Percentiles rank a stretch among this genome's conserved stretches.
These are phyloP conservation scores for Hemileccinum impolitum DNA, from an alignment of 768 basidiomycete genomes.

Conservation along the genomic window DNA sequence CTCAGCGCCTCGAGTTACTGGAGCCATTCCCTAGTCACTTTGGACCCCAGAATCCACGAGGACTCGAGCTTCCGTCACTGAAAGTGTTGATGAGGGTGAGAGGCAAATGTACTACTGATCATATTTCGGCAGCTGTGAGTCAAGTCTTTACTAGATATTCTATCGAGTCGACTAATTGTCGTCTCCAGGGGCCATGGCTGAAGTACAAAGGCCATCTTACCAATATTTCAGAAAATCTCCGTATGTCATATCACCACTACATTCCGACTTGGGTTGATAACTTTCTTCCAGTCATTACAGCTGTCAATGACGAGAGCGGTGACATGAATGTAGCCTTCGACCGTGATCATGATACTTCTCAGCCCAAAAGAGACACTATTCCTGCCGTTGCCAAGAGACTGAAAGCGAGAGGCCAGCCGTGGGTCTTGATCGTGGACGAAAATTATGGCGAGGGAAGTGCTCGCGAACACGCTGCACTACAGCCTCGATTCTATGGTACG, in stretches of 20 bases:
- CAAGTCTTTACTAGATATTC: background rate
- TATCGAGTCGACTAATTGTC: conserved; percentile 3
- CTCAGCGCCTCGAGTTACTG: conserved; percentile 82
- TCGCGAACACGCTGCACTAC: conserved; percentile 94
- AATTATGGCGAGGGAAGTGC: conserved; percentile 99
- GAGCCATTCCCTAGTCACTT: conserved; percentile 85
- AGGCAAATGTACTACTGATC: conserved; percentile 99
- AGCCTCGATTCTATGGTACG: conserved; percentile 89
- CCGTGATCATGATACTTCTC: conserved; percentile 45
- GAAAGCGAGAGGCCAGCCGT: conserved; percentile 79
- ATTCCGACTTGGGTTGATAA: conserved; percentile 1
- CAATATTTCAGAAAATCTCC: conserved; percentile 93
- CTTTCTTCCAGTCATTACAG: conserved; percentile 73
- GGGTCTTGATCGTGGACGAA: conserved; percentile 93
- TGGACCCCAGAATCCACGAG: conserved; percentile 42
- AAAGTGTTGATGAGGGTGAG: conserved; percentile 87
- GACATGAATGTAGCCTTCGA: conserved; percentile 92
- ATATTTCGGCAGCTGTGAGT: conserved; percentile 91
- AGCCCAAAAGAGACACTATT: conserved; percentile 69
- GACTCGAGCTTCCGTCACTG: conserved; percentile 74
- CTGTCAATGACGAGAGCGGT: conserved; percentile 92
- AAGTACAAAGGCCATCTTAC: conserved; percentile 98
- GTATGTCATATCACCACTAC: conserved; percentile 43
- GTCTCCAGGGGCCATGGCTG: conserved; percentile 84
- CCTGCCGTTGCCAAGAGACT: conserved; percentile 88